Evolutionary conservation across 2,329 filamentous ascomycete species (phyloP), one percentile per base, ranked within the genome.

Genomic region (Sporothrix globosa): DNA sequence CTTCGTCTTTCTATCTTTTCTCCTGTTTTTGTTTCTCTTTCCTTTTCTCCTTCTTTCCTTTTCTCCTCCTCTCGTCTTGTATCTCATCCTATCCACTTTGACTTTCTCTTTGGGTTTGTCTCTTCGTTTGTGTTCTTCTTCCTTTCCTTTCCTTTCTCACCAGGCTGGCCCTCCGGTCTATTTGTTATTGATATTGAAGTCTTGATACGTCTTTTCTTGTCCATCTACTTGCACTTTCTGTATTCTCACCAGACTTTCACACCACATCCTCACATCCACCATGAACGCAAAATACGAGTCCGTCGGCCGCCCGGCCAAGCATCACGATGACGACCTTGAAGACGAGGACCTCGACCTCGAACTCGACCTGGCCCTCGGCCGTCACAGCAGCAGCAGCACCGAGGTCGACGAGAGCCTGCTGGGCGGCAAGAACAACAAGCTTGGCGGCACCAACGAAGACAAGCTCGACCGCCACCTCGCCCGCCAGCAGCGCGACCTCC

Each of bases 351-450:
- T 78, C 70, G 76, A 79, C 24, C 77, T 78, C 70, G 76, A 78
- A 34, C 61, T 65, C 61, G 77, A 79, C 24, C 77, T 78, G 69
- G 76, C 78, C 48, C 61, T 65, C 44, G 54, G n/a, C 50, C 81
- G 78, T 34, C 80, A 77, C 75, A 72, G 70, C 73, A 63, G 65
- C 68, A 71, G 71, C 69, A 70, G 65, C 69, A 82, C 81, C 69
- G 81, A 82, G 72, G 80, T 82, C 27, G 77, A 77, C 70, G 81
- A 80, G 70, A 81, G 80, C 5, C 74, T 83, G 66, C 80, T 82
- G 75, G 79, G 78, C 67, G 79, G 58, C 39, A 63, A 46, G n/a
- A 63, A 77, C 46, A 30, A 77, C 54, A 78, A 77, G 52, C 34
- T 34, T 6, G 34, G 34, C 4, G 66, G 52, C 17, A 48, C 13